Evolutionary conservation across 306 rosid genomes (phyloP).

Genomic region (Mucuna pruriens): DNA sequence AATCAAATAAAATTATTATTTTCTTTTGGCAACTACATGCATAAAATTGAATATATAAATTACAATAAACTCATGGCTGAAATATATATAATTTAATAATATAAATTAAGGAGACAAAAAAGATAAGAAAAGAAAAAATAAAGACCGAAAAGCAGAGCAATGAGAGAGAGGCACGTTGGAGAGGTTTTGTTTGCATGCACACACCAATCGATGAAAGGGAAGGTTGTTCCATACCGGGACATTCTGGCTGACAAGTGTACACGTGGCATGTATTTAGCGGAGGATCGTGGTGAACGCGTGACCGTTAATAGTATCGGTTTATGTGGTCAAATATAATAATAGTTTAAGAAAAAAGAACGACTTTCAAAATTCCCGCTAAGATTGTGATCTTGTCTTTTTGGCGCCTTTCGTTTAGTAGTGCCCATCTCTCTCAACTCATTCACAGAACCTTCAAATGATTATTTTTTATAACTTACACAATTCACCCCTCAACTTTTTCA

Average conservation of each 20-base stretch:
- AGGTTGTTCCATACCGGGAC: constrained; percentile 20
- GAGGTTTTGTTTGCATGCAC: background rate
- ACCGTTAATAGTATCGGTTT: constrained; percentile 29
- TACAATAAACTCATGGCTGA: no score
- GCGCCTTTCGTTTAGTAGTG: constrained; percentile 8
- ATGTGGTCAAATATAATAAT: background rate
- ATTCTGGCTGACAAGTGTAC: background rate
- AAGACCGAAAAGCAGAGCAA: background rate
- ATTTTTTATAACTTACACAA: background rate
- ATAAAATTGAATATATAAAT: no score
- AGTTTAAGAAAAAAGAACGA: constrained; percentile 10
- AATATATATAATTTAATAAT: no score
- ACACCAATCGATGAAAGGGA: constrained; percentile 36
- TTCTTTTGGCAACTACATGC: no score
- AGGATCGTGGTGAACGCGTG: constrained; percentile 50
- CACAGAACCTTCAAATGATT: background rate
- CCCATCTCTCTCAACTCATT: background rate
- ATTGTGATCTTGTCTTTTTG: constrained; percentile 26
- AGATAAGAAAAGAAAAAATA: constrained; percentile 17
- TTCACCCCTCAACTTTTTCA: background rate
- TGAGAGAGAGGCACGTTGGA: constrained; percentile 31
- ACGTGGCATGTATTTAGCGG: constrained; percentile 24
- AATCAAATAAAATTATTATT: no score
- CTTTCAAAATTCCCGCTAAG: constrained; percentile 65
- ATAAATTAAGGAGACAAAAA: background rate